Percentiles rank a stretch among this genome's conserved stretches.
Evolutionary conservation across 2,329 filamentous ascomycete species (phyloP).

Genomic region (Cladosporium velox): DNA sequence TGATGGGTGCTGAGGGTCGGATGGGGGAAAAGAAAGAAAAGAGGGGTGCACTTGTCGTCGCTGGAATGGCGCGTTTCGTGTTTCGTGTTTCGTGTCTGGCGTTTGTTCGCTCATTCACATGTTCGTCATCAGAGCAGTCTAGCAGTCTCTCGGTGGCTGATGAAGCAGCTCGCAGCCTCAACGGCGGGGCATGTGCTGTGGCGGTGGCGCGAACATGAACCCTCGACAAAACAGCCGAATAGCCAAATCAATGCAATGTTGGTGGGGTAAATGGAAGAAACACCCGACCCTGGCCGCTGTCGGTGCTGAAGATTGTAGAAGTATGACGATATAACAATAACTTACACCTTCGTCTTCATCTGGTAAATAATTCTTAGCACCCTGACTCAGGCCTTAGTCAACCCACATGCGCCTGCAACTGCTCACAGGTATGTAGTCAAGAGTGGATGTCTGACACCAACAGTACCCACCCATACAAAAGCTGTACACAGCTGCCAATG

Average conservation of each 20-base stretch:
- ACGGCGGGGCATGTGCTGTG: too few species aligned
- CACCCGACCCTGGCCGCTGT: not conserved
- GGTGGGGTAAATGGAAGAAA: not conserved
- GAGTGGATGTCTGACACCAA: not conserved
- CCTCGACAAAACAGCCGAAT: not conserved
- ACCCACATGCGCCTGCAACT: conserved; percentile 12
- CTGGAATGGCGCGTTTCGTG: not conserved
- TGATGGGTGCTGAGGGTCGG: not conserved
- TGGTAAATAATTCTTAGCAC: not conserved
- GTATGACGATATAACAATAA: not conserved
- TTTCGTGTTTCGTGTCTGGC: not conserved
- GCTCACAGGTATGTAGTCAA: conserved; percentile 5
- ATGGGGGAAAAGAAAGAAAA: too few species aligned
- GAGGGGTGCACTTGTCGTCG: not conserved
- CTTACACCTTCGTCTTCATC: not conserved
- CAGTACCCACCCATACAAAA: not conserved
- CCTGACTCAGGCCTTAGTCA: conserved; percentile 13
- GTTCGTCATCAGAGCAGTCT: not conserved
- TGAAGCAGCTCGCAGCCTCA: not conserved
- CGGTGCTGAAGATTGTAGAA: not conserved
- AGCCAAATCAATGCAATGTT: not conserved
- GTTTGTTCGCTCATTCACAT: not conserved
- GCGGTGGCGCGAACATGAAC: not conserved
- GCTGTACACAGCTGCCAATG: not conserved
- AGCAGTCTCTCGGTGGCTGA: not conserved